Conservation (phyloP, 2,329 filamentous ascomycete species). For the Fusarium poae region DNA sequence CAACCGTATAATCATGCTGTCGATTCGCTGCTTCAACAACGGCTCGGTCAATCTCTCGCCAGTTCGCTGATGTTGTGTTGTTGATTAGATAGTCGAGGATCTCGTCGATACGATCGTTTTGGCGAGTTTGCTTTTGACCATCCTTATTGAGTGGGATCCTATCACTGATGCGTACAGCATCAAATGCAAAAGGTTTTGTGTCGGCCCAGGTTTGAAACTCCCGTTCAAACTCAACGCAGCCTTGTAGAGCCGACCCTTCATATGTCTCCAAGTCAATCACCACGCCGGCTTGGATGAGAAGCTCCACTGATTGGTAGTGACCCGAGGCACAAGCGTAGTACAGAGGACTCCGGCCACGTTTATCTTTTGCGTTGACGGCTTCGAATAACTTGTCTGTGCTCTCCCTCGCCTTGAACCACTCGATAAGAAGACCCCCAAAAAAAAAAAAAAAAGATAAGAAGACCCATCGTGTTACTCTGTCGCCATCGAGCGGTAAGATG, state of each 20-base stretch:
- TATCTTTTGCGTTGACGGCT: not conserved
- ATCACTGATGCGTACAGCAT: not conserved
- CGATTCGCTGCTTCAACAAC: not conserved
- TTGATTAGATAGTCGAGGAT: not conserved
- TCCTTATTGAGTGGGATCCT: not conserved
- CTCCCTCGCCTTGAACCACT: not conserved
- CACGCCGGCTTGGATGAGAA: conserved; percentile 43
- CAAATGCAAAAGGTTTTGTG: not conserved
- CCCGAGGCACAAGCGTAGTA: conserved; percentile 48
- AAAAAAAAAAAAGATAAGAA: too few relatives aligned
- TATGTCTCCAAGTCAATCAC: not conserved
- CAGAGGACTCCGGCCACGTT: conserved; percentile 35
- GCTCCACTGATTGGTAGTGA: conserved; percentile 44
- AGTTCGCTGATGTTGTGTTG: not conserved
- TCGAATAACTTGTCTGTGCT: rapidly evolving
- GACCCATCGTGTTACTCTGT: conserved; percentile 53
- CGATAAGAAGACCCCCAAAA: conserved; percentile 49
- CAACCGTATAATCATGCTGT: not conserved
- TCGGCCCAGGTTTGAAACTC: not conserved
- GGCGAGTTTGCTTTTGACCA: too few relatives aligned
- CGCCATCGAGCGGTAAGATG: conserved; percentile 56
- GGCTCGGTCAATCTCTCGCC: not conserved
- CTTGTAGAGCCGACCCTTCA: not conserved
- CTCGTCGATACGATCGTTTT: not conserved
- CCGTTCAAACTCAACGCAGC: not conserved